Evolutionary conservation across 495 filamentous ascomycete species (phyloP), one percentile per base, ranked within the genome.

Genomic region (Xylaria grammica): DNA sequence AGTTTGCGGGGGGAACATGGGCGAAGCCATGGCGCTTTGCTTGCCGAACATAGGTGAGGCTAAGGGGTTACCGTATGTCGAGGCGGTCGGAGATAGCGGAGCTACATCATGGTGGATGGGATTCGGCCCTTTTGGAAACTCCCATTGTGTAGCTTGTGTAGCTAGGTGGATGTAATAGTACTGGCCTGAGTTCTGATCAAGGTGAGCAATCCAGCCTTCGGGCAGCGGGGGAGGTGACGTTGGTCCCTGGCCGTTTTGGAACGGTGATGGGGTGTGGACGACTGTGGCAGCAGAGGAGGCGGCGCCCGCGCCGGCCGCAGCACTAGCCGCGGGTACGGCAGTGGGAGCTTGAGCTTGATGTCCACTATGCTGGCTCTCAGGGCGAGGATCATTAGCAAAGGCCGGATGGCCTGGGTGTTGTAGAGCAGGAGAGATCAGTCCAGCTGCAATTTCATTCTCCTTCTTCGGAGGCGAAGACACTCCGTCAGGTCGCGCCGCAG

Each of bases 111-210:
- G 83, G 69, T 90, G 89, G 62, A 96, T 75, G 5, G 93, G 91
- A 5, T 90, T 94, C 5, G 93, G 91, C 0, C 91, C 92, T 77
- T 97, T 96, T 22, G 95, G 95, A 70, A 97, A 97, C 67, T 99
- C 95, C 95, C 95, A 99, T 74, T 99, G 95, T 13, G 95, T 99
- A 3, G 93, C 92, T 72, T 97, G 95, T 0, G 95, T 94, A 10
- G 95, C 90, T 19, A 99, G 84, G 74, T 99, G 96, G 66, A 99
- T 99, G 73, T 99, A 99, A 73, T 99, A 99, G 74, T 98, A 99
- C 72, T 97, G 95, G 7, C 96, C 95, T 4, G 93, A 97, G 71
- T 89, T 97, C 44, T 91, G 90, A 72, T 99, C 95, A 7, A 98
- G 82, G 71, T 98, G 96, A 13, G 96, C 94, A 73, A 98, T 98